Percentiles rank a stretch among this genome's conserved stretches.
phyloP scores from a whole-genome alignment of 352 stramenopile genomes.

The Phytophthora rubi region DNA sequence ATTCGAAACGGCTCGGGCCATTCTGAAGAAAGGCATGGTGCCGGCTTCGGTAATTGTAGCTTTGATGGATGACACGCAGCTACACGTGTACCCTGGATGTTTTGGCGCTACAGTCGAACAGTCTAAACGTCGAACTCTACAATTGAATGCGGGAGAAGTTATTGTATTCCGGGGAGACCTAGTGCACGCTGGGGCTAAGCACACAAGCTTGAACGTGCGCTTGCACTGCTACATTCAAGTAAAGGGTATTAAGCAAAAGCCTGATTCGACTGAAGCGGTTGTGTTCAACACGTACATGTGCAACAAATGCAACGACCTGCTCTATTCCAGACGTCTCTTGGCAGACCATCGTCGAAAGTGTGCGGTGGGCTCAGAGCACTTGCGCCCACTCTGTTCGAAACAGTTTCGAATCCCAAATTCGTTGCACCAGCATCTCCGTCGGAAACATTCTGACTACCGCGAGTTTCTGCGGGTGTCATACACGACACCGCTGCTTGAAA shows the following conservation, averaged over 20 bases:
- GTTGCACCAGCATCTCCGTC: not conserved
- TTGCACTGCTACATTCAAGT: not conserved
- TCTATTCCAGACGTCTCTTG: not conserved
- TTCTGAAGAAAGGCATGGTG: not conserved
- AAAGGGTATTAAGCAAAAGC: not conserved
- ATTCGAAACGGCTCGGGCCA: not conserved
- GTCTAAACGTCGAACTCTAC: not conserved
- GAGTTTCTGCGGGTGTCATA: too few relatives aligned
- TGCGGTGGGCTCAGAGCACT: too few relatives aligned
- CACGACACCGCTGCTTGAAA: too few relatives aligned
- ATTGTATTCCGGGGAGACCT: not conserved
- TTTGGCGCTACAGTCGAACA: not conserved
- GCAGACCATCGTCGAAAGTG: not conserved
- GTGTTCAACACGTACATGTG: not conserved
- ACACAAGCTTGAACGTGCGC: not conserved
- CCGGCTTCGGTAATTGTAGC: not conserved
- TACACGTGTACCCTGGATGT: not conserved
- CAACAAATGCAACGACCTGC: not conserved
- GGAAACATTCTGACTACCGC: not conserved
- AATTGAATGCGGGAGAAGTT: not conserved
- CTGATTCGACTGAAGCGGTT: not conserved
- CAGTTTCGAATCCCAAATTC: not conserved
- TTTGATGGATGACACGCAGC: not conserved
- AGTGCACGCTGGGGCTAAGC: not conserved
- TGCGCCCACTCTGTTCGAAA: not conserved